Base-by-base conservation (phyloP, 805 yeast species). In the Ogataea thermomethanolica region DNA sequence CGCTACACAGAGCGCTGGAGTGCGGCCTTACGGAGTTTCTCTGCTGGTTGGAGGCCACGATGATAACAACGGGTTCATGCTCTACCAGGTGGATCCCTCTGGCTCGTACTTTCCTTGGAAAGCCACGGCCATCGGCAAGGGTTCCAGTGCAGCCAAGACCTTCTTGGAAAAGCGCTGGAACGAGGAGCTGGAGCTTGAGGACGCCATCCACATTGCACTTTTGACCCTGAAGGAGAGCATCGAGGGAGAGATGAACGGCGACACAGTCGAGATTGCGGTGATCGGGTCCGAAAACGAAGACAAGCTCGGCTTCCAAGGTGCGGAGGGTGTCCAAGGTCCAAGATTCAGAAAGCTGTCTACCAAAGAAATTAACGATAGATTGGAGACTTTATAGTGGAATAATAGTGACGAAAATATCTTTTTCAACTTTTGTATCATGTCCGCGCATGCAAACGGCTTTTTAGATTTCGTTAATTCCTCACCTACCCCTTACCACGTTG, bases 21-120 rank as follows among this genome's bases (percentile, higher is more conserved):
- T 93, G 48, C 79, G 99, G 61, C 99, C 99, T n/a, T 93, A 81
- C 62, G 99, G 99, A 45, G 97, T 95, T 15, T 87, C 96, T 8
- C 70, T 93, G 42, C 71, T 93, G 41, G 89, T 93, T 13, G 99
- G 97, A 8, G 99, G 99, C 15, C 77, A 87, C 61, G 98, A 93
- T 61, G 88, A 83, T 26, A 55, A 58, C 26, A 64, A 57, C 35
- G 80, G 80, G 22, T 90, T 77, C 64, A 85, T 85, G 59, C 72
- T 93, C 45, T 93, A 93, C 64, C 99, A 93, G 67, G 95, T 93
- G 34, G 99, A 93, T 67, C 99, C 99, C 4, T 84, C 95, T 3
- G 99, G 99, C 8, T 81, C 96, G 29, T 93, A 84, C 64, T 93
- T 87, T 74, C 98, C 99, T 8, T 93, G 99, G 99, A 93, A 91